Evolutionary conservation across 2,329 filamentous ascomycete species (phyloP), one percentile per base, ranked within the genome.

Genomic region (Rutstroemia sp.): DNA sequence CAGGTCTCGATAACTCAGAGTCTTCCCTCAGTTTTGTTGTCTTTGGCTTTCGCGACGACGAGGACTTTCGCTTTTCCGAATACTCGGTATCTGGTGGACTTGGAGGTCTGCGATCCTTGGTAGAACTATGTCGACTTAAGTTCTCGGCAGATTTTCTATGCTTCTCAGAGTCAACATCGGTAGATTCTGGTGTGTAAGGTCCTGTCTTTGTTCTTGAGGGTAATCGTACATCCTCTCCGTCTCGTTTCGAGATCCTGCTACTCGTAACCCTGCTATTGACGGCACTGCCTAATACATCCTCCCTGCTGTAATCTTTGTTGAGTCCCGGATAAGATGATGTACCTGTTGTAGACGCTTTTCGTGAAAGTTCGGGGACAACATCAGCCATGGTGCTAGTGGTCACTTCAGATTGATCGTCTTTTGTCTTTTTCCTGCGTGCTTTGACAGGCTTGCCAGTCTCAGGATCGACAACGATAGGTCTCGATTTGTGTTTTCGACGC

Each of bases 271-370:
- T 34, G 30, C 30, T 34, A 34, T 12, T 34, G 30, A 34, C 30
- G 4, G 12, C 30, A 34, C 30, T 34, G 30, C 30, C 30, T 34
- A 34, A 34, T 54, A 96, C 82, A 46, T 84, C 82, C 73, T 96
- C 92, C 71, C 91, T 94, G 76, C 90, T 95, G 71, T 95, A 89
- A 12, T 88, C 88, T 73, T 95, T 96, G 73, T 88, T 94, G 72
- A 95, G 90, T 10, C 80, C 79, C 1, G 91, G 89, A 69, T 96
- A 95, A 14, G 67, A 69, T 4, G 61, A 63, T 17, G 66, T 57
- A 25, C 67, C 67, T 45, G 66, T 63, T 10, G 68, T 63, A 53
- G 66, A 68, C n/a, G 68, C 60, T 9, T 67, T 69, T 46, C 68
- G 59, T 51, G 67, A 57, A 41, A 79, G 68, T 65, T 78, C 76